Base-by-base conservation (phyloP, 2,329 filamentous ascomycete genomes). In the Clarireedia paspali region DNA sequence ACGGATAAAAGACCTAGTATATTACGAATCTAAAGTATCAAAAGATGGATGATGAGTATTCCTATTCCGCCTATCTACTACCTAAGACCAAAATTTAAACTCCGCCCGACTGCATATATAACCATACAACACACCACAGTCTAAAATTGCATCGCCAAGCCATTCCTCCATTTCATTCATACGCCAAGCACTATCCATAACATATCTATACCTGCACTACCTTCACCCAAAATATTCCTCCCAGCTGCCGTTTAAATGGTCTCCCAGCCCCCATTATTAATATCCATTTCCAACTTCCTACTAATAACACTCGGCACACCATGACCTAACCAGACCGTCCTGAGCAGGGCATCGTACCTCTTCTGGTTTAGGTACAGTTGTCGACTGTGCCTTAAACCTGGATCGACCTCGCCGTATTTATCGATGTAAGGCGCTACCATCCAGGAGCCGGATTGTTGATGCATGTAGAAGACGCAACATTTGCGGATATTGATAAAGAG, bases 231-330 rank as follows among this genome's bases (percentile, higher is more conserved):
- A 12, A 34, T 34, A 34, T 9, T 12, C 30, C 15, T 2, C 15
- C 1, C 6, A 2, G 2, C 3, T 2, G n/a, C 20, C 5, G 4
- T 20, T 53, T 23, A 70, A 54, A 84, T 78, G n/a, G 84, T 96
- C 75, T 99, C 94, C 94, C 94, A 99, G 0, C 94, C 94, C 0
- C 94, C 94, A 65, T 90, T 96, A 69, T 99, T 99, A 46, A 96
- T 90, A 70, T 99, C 94, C 14, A 89, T 87, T 75, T 99, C 94
- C 62, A 99, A 73, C 72, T 90, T 92, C 62, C 94, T 80, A 62
- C 88, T 89, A 68, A 99, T 96, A 47, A 90, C 84, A 63, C 88
- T 95, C 38, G 91, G 91, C 27, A 99, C 83, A 4, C 88, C 86
- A 65, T 96, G 91, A 50, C 84, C 82, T 58, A 97, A 76, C 86